These are phyloP conservation scores for Huntiella abstrusa DNA, from an alignment of 2,329 filamentous ascomycete genomes.

Conservation along the genomic window DNA sequence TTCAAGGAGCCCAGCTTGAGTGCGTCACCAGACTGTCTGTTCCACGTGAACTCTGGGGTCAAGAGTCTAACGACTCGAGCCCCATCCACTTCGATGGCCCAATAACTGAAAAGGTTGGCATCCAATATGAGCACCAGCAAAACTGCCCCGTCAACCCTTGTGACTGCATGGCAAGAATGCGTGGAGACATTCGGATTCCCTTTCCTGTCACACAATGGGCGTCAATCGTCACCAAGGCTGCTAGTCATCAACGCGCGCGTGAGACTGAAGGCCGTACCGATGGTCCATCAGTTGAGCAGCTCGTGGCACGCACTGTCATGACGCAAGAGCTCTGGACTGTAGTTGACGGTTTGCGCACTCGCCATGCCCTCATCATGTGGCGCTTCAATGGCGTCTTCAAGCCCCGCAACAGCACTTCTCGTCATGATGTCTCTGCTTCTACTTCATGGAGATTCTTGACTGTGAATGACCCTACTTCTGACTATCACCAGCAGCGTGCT, in stretches of 20 bases:
- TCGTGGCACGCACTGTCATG: slow-evolving; percentile 32
- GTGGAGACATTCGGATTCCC: slow-evolving; percentile 33
- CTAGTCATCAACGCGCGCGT: slow-evolving; percentile 28
- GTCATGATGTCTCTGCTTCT: slow-evolving; percentile 11
- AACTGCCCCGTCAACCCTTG: slow-evolving; percentile 33
- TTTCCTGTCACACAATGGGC: slow-evolving; percentile 41
- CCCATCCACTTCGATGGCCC: slow-evolving; percentile 23
- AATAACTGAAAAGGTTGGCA: slow-evolving; percentile 27
- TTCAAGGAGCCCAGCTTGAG: slow-evolving; percentile 40
- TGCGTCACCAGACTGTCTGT: slow-evolving; percentile 39
- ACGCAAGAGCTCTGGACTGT: slow-evolving; percentile 47
- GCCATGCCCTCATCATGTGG: slow-evolving; percentile 44
- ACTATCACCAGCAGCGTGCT: slow-evolving; percentile 34
- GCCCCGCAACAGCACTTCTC: slow-evolving; percentile 15
- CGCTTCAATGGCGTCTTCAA: slow-evolving; percentile 36
- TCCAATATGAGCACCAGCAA: slow-evolving; percentile 28
- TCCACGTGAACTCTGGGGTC: slow-evolving; percentile 31
- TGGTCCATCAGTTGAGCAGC: slow-evolving; percentile 11
- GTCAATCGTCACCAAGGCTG: slow-evolving; percentile 36
- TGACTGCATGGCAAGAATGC: slow-evolving; percentile 29
- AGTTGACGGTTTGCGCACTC: slow-evolving; percentile 21
- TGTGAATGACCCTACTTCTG: slow-evolving; percentile 39
- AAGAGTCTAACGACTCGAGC: slow-evolving; percentile 22
- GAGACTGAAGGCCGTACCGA: slow-evolving; percentile 20
- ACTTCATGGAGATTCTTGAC: slow-evolving; percentile 45